Evolutionary conservation across 2,329 filamentous ascomycete species (phyloP).

Genomic region (Calonectria multiphialidica): DNA sequence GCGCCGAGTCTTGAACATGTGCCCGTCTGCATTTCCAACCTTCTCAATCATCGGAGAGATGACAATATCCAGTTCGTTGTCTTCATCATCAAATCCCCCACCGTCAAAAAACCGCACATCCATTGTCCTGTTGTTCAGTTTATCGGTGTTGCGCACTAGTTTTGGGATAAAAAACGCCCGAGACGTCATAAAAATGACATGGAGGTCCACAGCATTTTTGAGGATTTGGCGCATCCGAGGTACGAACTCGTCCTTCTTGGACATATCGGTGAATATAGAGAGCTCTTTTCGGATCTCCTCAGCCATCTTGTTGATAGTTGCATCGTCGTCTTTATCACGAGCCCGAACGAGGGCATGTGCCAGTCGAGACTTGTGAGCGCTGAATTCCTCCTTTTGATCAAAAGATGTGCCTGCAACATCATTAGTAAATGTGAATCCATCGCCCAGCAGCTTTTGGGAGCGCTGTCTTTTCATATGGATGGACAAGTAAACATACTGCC

Average conservation of each 20-base stretch:
- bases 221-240: neutral
- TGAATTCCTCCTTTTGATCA: neutral
- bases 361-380: neutral
- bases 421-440: neutral
- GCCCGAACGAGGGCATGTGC: neutral
- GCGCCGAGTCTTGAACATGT: neutral
- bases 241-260: neutral
- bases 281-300: neutral
- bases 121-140: neutral
- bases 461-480: no score
- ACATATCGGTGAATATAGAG: neutral
- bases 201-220: neutral
- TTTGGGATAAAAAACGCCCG: neutral
- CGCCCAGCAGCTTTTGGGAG: no score
- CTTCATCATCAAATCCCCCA: neutral
- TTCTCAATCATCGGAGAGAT: slow-evolving; percentile 10
- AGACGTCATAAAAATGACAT: neutral
- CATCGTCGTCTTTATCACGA: neutral
- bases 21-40: neutral
- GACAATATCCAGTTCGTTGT: neutral
- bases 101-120: neutral
- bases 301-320: neutral
- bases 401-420: neutral
- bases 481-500: neutral
- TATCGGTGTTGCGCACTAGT: no score